Conservation (phyloP, 2,329 filamentous ascomycete species). For the Emericellopsis atlantica region DNA sequence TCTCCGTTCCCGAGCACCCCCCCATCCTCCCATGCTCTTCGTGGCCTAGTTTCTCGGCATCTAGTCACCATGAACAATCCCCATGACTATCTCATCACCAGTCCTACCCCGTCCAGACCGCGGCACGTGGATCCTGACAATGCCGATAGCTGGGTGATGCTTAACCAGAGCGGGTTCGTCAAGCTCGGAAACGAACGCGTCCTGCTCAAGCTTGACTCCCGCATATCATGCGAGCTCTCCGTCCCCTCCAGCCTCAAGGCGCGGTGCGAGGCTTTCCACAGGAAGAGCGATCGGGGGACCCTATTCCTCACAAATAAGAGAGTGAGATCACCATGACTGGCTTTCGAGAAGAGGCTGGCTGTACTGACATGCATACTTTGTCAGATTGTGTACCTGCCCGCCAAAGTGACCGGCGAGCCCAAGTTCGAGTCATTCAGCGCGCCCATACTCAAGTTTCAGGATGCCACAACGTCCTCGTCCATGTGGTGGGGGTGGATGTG, state of each 20-base stretch:
- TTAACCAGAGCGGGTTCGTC: slow-evolving; percentile 67
- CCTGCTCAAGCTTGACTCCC: slow-evolving; percentile 66
- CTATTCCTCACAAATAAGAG: slow-evolving; percentile 77
- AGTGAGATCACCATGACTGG: slow-evolving; percentile 34
- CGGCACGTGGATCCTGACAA: slow-evolving; percentile 35
- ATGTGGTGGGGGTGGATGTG: slow-evolving; percentile 94
- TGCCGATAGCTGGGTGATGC: slow-evolving; percentile 74
- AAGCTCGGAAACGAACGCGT: slow-evolving; percentile 75
- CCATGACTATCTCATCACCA: slow-evolving; percentile 26
- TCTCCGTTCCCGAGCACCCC: not conserved
- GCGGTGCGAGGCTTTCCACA: slow-evolving; percentile 48
- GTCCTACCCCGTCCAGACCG: slow-evolving; percentile 16
- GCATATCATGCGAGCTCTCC: slow-evolving; percentile 65
- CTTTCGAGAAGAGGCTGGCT: slow-evolving; percentile 2
- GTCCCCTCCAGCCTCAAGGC: slow-evolving; percentile 51
- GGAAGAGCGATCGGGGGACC: slow-evolving; percentile 62
- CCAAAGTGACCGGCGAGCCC: slow-evolving; percentile 46
- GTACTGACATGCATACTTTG: not conserved
- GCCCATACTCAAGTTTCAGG: slow-evolving; percentile 76
- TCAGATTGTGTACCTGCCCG: slow-evolving; percentile 79
- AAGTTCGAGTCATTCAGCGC: slow-evolving; percentile 76
- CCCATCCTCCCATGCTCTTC: slow-evolving; percentile 1
- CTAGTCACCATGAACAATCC: slow-evolving; percentile 25
- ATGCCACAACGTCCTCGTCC: slow-evolving; percentile 66
- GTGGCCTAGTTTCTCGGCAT: slow-evolving; percentile 10